Conservation (phyloP, 768 basidiomycete species). For the Psilocybe subaeruginosa region DNA sequence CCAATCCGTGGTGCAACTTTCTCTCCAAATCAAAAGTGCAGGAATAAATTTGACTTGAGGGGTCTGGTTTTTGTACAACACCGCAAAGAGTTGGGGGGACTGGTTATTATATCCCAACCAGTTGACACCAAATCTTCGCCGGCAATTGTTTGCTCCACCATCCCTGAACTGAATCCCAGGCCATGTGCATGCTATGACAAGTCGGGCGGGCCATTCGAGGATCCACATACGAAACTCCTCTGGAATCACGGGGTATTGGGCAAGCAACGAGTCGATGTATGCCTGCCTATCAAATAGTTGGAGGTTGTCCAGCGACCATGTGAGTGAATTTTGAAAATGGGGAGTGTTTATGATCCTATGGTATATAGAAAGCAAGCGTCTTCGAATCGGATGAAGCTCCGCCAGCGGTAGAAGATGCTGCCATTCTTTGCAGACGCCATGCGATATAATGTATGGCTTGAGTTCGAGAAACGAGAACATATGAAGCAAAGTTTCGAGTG, state of each 20-base stretch:
- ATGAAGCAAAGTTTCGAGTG: background rate
- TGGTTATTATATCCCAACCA: background rate
- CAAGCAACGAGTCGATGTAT: background rate
- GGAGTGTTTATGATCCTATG: background rate
- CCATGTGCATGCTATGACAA: conserved; percentile 1
- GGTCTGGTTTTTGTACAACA: background rate
- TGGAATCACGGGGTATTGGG: background rate
- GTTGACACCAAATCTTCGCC: background rate
- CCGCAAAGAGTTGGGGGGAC: background rate
- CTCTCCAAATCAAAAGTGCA: conserved; percentile 5
- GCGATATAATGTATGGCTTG: background rate
- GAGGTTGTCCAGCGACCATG: background rate
- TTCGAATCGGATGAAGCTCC: background rate
- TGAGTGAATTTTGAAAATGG: background rate
- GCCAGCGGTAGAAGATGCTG: background rate
- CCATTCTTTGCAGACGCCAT: conserved; percentile 6
- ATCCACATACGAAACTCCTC: conserved; percentile 11
- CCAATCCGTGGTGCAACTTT: background rate
- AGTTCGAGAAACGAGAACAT: conserved; percentile 3
- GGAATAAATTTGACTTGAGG: background rate
- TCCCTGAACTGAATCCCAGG: conserved; percentile 3
- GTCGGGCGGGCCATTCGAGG: conserved; percentile 9
- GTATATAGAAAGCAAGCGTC: background rate
- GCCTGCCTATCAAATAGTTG: conserved; percentile 6
- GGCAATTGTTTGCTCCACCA: background rate